Conservation (phyloP, 495 filamentous ascomycete species). For the Hyaloscypha bicolor region DNA sequence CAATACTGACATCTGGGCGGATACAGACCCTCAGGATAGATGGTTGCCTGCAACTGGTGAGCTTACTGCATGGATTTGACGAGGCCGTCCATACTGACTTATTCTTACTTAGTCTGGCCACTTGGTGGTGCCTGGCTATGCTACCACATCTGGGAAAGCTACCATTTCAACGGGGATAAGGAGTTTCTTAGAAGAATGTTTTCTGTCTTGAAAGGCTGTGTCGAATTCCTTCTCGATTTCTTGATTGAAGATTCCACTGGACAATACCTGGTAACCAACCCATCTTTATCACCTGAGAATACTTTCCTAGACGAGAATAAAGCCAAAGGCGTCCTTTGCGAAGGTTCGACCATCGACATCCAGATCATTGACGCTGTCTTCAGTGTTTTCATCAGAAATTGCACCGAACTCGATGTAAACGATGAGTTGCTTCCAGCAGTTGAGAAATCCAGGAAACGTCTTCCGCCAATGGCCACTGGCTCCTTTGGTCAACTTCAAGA, state of each 20-base stretch:
- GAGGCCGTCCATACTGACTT: neutral
- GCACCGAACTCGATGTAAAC: constrained; percentile 31
- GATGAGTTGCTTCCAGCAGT: constrained; percentile 27
- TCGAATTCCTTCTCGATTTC: constrained; percentile 50
- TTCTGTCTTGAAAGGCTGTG: constrained; percentile 37
- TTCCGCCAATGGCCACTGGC: constrained; percentile 36
- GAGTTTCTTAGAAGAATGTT: constrained; percentile 37
- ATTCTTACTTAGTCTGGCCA: constrained; percentile 41
- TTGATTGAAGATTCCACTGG: constrained; percentile 43
- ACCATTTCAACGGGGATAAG: constrained; percentile 38
- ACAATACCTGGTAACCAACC: constrained; percentile 43
- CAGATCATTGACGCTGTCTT: constrained; percentile 48
- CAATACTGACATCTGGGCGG: constrained; percentile 52
- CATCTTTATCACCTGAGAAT: constrained; percentile 54
- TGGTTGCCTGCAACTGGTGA: constrained; percentile 45
- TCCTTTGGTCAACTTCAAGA: constrained; percentile 49
- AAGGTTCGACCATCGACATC: constrained; percentile 51
- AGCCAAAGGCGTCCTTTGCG: constrained; percentile 41
- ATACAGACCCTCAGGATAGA: constrained; percentile 47
- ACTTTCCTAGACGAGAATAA: constrained; percentile 34
- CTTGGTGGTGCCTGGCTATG: constrained; percentile 51
- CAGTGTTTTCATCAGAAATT: constrained; percentile 35
- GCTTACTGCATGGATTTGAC: neutral
- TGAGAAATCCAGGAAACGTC: constrained; percentile 37
- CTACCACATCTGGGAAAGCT: constrained; percentile 50